Percentiles rank a stretch among this genome's conserved stretches.
phyloP scores from a whole-genome alignment of 2,329 filamentous ascomycete species.

The Alternaria burnsii region DNA sequence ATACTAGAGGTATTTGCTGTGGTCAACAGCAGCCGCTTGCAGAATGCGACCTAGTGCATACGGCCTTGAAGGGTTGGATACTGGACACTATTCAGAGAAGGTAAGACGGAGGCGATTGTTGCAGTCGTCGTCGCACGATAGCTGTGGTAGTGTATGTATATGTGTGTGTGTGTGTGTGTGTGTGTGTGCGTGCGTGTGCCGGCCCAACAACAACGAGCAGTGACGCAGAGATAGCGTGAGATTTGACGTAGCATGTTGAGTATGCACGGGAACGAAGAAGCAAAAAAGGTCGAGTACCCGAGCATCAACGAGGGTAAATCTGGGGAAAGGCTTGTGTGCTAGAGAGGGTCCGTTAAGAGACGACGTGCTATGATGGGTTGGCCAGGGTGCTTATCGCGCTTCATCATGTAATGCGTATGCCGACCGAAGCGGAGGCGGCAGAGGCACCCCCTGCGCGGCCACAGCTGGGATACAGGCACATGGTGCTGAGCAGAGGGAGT shows the following conservation, averaged over 20 bases:
- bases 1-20: neutral
- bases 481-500: conserved; percentile 3
- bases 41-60: neutral
- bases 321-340: conserved; percentile 36
- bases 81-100: neutral
- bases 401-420: conserved; percentile 18
- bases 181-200: conserved; percentile 2
- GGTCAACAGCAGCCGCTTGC: neutral
- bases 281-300: conserved; percentile 23
- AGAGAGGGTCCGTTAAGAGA: conserved; percentile 8
- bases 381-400: conserved; percentile 32
- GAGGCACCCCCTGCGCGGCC: neutral
- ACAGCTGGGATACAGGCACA: conserved; percentile 2
- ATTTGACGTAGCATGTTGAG: neutral
- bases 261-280: conserved; percentile 37
- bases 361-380: conserved; percentile 18
- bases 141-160: neutral
- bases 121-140: neutral
- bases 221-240: conserved; percentile 9
- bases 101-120: neutral
- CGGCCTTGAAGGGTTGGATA: neutral
- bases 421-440: conserved; percentile 18
- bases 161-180: neutral
- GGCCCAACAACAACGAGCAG: neutral
- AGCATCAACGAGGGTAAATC: conserved; percentile 28